Conservation (phyloP, 179 eudicot species). For the Spergularia azorica region DNA sequence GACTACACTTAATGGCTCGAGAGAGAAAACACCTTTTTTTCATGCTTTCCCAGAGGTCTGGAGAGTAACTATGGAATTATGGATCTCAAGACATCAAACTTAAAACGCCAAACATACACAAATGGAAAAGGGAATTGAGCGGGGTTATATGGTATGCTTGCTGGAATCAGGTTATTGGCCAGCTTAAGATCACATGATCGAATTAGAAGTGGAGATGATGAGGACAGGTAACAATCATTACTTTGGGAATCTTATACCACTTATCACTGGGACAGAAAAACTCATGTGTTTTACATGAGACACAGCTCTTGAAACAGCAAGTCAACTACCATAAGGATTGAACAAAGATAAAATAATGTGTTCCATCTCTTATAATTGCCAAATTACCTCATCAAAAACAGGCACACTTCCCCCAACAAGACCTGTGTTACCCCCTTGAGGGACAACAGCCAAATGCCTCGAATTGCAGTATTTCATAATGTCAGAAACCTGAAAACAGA, state of each 20-base stretch:
- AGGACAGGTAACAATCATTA: neutral
- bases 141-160: neutral
- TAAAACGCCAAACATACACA: neutral
- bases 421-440: slow-evolving; percentile 99
- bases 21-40: no score
- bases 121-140: neutral
- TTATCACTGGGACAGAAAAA: neutral
- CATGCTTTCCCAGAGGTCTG: neutral
- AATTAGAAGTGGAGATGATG: slow-evolving; percentile 6
- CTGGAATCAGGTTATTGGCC: neutral
- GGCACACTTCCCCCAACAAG: slow-evolving; percentile 99
- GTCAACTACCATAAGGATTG: neutral
- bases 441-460: slow-evolving; percentile 85
- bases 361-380: neutral
- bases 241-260: neutral
- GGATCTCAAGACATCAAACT: neutral
- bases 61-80: neutral
- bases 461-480: slow-evolving; percentile 78
- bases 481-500: slow-evolving; percentile 67
- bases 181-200: neutral
- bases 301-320: neutral
- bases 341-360: neutral
- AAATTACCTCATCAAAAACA: slow-evolving; percentile 87
- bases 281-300: neutral
- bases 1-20: neutral